A percentile compares a stretch with the other conserved stretches of the same genome.
phyloP scores from a whole-genome alignment of 73 alveolate species.

The Diophrys sp. region DNA sequence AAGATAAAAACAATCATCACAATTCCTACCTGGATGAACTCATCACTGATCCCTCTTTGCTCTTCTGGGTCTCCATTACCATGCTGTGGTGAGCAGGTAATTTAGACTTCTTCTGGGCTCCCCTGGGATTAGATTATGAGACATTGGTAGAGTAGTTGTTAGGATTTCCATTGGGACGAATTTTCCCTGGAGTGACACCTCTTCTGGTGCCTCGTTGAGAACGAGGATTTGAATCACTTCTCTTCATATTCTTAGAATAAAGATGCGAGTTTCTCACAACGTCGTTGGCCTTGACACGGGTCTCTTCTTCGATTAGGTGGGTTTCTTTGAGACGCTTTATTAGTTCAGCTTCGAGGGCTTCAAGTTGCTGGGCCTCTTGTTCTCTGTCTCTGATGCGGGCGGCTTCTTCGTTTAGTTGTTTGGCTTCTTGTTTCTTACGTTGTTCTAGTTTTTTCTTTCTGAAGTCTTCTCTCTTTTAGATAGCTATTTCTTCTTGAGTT shows the following conservation, averaged over 20 bases:
- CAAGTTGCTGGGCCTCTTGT: background rate
- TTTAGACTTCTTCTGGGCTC: too few species aligned
- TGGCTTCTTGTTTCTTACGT: background rate
- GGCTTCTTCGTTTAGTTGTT: background rate
- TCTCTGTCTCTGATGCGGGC: background rate
- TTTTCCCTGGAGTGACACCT: background rate
- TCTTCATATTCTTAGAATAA: background rate
- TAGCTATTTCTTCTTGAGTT: background rate
- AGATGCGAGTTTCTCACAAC: background rate
- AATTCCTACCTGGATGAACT: too few species aligned
- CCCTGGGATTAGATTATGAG: too few species aligned
- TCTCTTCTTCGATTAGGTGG: background rate
- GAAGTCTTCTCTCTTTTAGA: background rate
- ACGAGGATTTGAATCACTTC: background rate
- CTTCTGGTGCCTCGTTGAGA: background rate
- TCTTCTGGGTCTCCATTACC: too few species aligned
- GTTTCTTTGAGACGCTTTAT: background rate
- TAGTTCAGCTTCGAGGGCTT: background rate
- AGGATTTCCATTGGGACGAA: too few species aligned
- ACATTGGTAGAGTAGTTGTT: too few species aligned
- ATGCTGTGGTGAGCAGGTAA: too few species aligned
- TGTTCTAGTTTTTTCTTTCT: background rate
- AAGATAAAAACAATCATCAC: too few species aligned
- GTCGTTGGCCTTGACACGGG: background rate
- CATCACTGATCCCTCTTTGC: too few species aligned